These are phyloP conservation scores for Viridothelium virens DNA, from an alignment of 495 filamentous ascomycete species.

Conservation along the genomic window DNA sequence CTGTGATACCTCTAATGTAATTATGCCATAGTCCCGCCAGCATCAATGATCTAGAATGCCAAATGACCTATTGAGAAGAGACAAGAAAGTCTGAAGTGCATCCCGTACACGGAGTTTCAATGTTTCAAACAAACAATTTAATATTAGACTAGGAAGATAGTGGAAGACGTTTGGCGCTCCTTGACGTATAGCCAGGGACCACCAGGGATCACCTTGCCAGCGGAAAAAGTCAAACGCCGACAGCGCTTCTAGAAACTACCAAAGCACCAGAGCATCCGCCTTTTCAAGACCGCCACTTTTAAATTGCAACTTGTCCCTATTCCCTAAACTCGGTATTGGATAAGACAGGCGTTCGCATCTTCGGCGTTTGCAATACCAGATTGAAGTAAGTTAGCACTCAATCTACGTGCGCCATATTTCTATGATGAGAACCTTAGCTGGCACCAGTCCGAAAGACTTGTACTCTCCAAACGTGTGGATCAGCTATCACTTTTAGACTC, in stretches of 20 bases:
- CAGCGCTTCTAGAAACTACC: neutral
- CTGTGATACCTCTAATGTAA: conserved; percentile 12
- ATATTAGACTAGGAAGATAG: neutral
- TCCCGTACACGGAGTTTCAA: neutral
- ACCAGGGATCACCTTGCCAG: neutral
- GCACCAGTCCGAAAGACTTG: conserved; percentile 46
- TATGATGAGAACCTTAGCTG: conserved; percentile 41
- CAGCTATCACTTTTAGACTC: conserved; percentile 27
- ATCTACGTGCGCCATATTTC: neutral
- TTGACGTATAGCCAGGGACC: too few species aligned
- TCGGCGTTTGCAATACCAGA: neutral
- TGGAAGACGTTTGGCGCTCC: too few species aligned
- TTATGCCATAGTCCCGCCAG: neutral
- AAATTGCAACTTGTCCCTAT: too few species aligned
- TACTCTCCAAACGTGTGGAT: conserved; percentile 42
- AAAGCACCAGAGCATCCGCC: neutral
- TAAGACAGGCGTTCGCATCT: too few species aligned
- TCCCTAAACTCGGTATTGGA: too few species aligned
- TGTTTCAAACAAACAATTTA: neutral
- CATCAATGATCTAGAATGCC: neutral
- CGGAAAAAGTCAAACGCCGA: conserved; percentile 3
- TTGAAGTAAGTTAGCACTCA: neutral
- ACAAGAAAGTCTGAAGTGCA: neutral
- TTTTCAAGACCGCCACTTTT: neutral
- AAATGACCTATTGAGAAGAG: neutral